Conservation (phyloP, 768 basidiomycete species). For the Rhodotorula taiwanensis region DNA sequence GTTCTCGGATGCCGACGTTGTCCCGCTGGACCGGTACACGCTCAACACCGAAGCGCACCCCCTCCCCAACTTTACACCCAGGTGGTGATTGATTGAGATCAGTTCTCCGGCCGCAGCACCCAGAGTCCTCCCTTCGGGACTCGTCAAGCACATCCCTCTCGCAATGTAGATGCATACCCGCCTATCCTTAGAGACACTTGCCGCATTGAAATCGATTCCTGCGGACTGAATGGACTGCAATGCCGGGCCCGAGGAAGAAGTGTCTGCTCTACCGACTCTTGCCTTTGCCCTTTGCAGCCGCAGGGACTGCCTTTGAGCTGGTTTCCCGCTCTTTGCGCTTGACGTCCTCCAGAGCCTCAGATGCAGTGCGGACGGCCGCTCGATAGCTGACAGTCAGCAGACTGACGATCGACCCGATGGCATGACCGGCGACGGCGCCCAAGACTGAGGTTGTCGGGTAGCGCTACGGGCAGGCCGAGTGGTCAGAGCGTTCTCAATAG, state of each 20-base stretch:
- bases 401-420: conserved; percentile 56
- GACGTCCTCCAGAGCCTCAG: conserved; percentile 1
- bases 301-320: background rate
- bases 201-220: no score
- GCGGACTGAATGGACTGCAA: no score
- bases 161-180: background rate
- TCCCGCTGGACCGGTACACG: conserved; percentile 70
- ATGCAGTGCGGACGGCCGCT: background rate
- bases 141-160: no score
- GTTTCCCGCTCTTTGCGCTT: background rate
- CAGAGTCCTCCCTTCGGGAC: no score
- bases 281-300: background rate
- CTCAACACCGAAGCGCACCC: conserved; percentile 74
- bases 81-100: background rate
- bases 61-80: conserved; percentile 22
- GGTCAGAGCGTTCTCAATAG: conserved; percentile 1
- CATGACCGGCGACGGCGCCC: conserved; percentile 64
- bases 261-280: background rate
- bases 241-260: no score
- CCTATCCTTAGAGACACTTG: no score
- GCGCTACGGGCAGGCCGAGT: conserved; percentile 49
- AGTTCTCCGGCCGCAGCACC: no score
- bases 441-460: conserved; percentile 76
- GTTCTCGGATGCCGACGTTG: conserved; percentile 64
- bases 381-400: conserved; percentile 48